Conservation (phyloP, 2,329 filamentous ascomycete genomes). For the Chaetomium olivaceum region DNA sequence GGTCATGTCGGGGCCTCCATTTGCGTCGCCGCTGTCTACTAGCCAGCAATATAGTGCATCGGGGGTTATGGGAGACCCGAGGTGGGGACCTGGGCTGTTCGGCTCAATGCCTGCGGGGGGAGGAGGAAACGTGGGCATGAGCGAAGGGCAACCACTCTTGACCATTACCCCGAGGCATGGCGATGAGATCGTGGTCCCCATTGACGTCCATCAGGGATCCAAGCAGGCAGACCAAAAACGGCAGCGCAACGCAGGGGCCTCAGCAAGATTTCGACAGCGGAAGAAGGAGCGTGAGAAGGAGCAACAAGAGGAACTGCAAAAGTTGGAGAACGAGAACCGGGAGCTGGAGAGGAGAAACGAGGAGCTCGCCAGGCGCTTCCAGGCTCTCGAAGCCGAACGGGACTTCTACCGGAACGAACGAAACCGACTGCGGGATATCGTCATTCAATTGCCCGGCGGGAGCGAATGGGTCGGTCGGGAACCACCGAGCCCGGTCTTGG, state of each 20-base stretch:
- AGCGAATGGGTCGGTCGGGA: slow-evolving; percentile 52
- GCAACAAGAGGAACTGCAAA: slow-evolving; percentile 66
- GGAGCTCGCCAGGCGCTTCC: slow-evolving; percentile 58
- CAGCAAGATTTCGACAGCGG: slow-evolving; percentile 76
- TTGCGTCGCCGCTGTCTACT: slow-evolving; percentile 16
- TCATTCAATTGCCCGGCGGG: slow-evolving; percentile 60
- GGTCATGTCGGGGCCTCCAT: slow-evolving; percentile 26
- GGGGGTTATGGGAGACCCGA: slow-evolving; percentile 22
- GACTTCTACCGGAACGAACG: slow-evolving; percentile 75
- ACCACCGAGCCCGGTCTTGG: slow-evolving; percentile 25
- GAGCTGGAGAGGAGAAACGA: slow-evolving; percentile 57
- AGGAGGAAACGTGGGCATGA: slow-evolving; percentile 29
- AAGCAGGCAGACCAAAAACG: slow-evolving; percentile 83
- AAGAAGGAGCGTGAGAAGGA: slow-evolving; percentile 81
- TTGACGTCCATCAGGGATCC: slow-evolving; percentile 80
- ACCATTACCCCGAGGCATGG: slow-evolving; percentile 42
- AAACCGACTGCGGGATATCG: slow-evolving; percentile 68
- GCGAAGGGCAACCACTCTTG: slow-evolving; percentile 37
- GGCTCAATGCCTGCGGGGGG: slow-evolving; percentile 22
- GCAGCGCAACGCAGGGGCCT: slow-evolving; percentile 81
- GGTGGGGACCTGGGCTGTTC: slow-evolving; percentile 26
- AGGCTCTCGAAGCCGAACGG: slow-evolving; percentile 60
- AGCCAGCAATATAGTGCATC: slow-evolving; percentile 15
- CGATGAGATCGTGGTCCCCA: slow-evolving; percentile 59
- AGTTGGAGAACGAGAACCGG: slow-evolving; percentile 66